Evolutionary conservation across 345 rosid species (phyloP).

Genomic region (Camelina sativa): DNA sequence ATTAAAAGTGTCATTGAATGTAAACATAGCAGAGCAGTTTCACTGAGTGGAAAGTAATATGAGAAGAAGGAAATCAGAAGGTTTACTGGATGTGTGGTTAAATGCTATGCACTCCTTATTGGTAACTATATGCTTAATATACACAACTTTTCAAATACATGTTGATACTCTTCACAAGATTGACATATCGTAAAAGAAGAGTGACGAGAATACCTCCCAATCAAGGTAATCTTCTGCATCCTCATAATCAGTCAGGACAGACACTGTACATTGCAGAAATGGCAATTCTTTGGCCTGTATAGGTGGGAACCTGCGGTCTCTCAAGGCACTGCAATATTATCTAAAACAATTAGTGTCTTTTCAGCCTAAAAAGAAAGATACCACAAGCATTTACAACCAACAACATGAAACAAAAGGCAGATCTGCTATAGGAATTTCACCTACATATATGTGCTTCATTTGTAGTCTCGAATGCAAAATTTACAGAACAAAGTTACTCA

Average conservation of each 20-base stretch:
- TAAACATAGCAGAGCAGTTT: background rate
- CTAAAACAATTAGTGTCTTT: background rate
- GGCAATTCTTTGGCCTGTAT: constrained; percentile 95
- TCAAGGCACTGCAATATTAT: constrained; percentile 73
- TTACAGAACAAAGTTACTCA: background rate
- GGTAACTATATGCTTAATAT: background rate
- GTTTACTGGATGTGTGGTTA: background rate
- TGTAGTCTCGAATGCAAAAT: background rate
- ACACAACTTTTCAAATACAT: background rate
- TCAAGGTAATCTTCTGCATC: constrained; percentile 77
- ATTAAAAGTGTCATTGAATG: background rate
- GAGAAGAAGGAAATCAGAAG: background rate
- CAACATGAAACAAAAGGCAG: background rate
- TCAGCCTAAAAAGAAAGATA: background rate
- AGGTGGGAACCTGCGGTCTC: constrained; percentile 96
- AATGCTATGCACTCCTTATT: background rate
- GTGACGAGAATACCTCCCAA: constrained; percentile 77
- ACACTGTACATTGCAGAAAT: constrained; percentile 86
- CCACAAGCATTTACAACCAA: background rate
- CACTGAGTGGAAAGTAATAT: background rate
- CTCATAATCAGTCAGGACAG: constrained; percentile 84
- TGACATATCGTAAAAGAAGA: constrained; percentile 18
- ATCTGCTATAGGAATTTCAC: constrained; percentile 7
- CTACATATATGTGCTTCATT: background rate
- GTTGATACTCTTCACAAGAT: background rate